Evolutionary conservation across 768 basidiomycete species (phyloP), one percentile per base, ranked within the genome.

Genomic region (Tubosaeta sp.): DNA sequence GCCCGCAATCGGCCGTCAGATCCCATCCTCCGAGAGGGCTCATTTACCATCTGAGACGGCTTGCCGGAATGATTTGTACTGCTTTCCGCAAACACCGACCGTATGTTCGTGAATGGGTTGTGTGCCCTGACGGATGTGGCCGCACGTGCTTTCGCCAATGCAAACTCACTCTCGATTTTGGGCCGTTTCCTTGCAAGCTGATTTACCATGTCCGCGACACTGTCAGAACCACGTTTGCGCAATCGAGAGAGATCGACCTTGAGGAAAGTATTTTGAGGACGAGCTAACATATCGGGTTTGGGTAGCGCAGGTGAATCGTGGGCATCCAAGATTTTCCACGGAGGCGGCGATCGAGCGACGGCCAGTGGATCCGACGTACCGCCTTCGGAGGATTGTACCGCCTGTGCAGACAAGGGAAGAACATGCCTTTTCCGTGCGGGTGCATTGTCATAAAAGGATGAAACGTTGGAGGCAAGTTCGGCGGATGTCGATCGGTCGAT

Each of bases 241-340:
- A 70, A 42, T 45, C 68, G 66, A n/a, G 52, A 11, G 35, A 35
- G 68, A 53, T 64, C 62, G 3, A 68, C 48, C 38, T 53, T 48
- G 43, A 59, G 55, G 22, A 29, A 25, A 33, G 29, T 13, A 42
- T 42, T 16, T 5, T 22, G 46, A 37, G 29, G 33, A 19, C n/a
- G 16, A 6, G 34, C 14, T 31, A 7, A 11, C n/a, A 7, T 17
- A 9, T 19, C 17, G 7, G n/a, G 16, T 6, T 41, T 34, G 26
- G n/a, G 22, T 38, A 26, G 29, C 27, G 14, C 31, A 27, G 14
- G 25, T 14, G 33, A 35, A 25, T 25, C 16, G 25, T 46, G 17
- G 25, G 38, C 2, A 16, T 57, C 56, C 12, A 58, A 37, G 16
- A 22, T 29, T 7, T 48, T 60, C 69, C 69, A 68, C 5, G 63